Conservation (phyloP, 495 filamentous ascomycete species). For the Penicillium malachiteum region DNA sequence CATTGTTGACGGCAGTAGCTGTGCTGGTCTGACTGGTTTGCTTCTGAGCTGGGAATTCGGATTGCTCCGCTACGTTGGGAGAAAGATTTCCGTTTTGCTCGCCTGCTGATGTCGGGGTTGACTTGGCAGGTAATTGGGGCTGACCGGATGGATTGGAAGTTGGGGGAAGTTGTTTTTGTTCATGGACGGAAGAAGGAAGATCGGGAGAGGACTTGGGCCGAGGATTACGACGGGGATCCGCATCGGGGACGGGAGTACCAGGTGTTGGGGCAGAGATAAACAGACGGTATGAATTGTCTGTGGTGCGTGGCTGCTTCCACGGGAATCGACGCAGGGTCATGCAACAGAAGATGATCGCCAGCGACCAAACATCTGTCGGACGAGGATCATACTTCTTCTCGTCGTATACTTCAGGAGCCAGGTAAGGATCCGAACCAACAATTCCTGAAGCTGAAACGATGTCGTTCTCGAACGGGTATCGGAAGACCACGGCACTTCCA, state of each 20-base stretch:
- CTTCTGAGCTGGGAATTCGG: slow-evolving; percentile 26
- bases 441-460: slow-evolving; percentile 90
- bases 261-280: slow-evolving; percentile 75
- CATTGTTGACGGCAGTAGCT: slow-evolving; percentile 5
- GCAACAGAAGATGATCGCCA: slow-evolving; percentile 98
- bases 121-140: slow-evolving; percentile 14
- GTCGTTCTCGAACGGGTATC: slow-evolving; percentile 95
- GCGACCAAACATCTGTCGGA: slow-evolving; percentile 93
- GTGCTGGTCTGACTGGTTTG: slow-evolving; percentile 27
- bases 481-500: slow-evolving; percentile 93
- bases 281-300: slow-evolving; percentile 91
- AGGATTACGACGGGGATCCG: slow-evolving; percentile 36
- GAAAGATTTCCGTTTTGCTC: slow-evolving; percentile 16
- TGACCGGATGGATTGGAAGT: slow-evolving; percentile 13
- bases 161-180: slow-evolving; percentile 22
- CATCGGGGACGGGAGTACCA: slow-evolving; percentile 49
- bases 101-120: slow-evolving; percentile 5
- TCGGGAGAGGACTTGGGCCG: slow-evolving; percentile 40
- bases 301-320: slow-evolving; percentile 91
- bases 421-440: slow-evolving; percentile 95
- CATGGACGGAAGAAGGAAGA: slow-evolving; percentile 28
- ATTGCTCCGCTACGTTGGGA: slow-evolving; percentile 10
- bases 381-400: slow-evolving; percentile 92
- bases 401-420: slow-evolving; percentile 96
- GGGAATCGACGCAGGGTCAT: slow-evolving; percentile 96